Conservation (phyloP, 2,329 filamentous ascomycete species). For the Stagonosporopsis rhizophila region DNA sequence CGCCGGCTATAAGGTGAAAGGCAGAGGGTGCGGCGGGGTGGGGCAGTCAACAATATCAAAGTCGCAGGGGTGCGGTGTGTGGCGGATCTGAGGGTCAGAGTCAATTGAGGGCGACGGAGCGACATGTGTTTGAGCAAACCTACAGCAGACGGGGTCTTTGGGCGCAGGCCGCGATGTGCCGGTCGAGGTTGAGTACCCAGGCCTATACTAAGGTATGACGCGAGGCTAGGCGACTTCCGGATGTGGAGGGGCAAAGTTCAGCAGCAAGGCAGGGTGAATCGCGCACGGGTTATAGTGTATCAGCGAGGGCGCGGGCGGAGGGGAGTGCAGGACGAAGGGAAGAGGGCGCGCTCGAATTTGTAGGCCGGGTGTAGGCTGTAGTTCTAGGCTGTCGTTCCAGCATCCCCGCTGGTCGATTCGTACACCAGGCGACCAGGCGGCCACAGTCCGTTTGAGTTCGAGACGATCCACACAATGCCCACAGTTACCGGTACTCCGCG, state of each 20-base stretch:
- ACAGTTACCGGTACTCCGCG: constrained; percentile 4
- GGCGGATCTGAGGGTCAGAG: constrained; percentile 17
- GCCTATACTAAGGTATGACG: constrained; percentile 24
- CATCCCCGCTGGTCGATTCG: constrained; percentile 16
- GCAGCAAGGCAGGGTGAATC: no score
- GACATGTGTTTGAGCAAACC: constrained; percentile 26
- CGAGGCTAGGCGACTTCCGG: constrained; percentile 24
- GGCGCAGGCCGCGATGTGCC: constrained; percentile 28
- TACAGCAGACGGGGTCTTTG: constrained; percentile 25
- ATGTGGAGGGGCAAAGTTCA: constrained; percentile 11
- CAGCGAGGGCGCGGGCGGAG: neutral
- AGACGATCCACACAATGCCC: constrained; percentile 16
- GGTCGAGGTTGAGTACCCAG: constrained; percentile 14
- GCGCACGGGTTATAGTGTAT: neutral
- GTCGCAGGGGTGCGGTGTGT: constrained; percentile 12
- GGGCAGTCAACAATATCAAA: neutral
- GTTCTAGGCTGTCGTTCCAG: constrained; percentile 12
- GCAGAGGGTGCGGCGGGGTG: constrained; percentile 9
- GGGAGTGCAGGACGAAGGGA: constrained; percentile 17
- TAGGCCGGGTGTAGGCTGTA: constrained; percentile 14
- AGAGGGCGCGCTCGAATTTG: constrained; percentile 21
- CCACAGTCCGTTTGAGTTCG: constrained; percentile 16
- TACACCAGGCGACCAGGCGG: constrained; percentile 11
- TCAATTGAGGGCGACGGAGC: constrained; percentile 25
- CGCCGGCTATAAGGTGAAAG: constrained; percentile 15